Conservation (phyloP, 257 asterid genomes). For the Orobanche coerulescens region DNA sequence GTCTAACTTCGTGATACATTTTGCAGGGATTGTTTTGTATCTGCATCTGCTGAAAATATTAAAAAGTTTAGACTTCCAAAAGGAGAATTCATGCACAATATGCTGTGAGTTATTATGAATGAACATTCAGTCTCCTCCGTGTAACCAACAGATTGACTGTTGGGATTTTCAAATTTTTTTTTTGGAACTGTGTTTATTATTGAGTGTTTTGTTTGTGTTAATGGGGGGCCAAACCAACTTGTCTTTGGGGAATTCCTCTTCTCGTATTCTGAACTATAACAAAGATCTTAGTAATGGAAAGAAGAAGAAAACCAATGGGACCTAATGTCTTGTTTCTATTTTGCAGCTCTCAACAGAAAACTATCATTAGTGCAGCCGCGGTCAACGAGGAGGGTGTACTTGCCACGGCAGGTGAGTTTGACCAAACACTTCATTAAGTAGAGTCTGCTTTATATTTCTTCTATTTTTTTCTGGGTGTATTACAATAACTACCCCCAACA, state of each 20-base stretch:
- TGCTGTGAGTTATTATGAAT: conserved; percentile 70
- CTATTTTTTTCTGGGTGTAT: neutral
- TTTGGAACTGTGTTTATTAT: neutral
- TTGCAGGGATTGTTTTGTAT: conserved; percentile 81
- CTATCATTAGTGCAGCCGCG: conserved; percentile 84
- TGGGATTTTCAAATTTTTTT: no score
- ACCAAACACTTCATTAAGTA: neutral
- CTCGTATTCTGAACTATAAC: neutral
- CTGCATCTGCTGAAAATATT: conserved; percentile 97
- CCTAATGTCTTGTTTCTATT: conserved; percentile 15
- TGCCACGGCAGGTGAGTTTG: conserved; percentile 76
- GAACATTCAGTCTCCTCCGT: conserved; percentile 2
- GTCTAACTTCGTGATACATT: conserved; percentile 19
- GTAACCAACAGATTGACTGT: neutral
- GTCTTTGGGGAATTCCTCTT: no score
- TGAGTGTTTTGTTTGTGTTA: neutral
- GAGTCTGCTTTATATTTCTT: neutral
- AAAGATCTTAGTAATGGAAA: neutral
- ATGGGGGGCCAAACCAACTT: neutral
- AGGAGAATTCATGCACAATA: conserved; percentile 97
- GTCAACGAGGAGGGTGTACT: conserved; percentile 85
- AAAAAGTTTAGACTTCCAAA: conserved; percentile 88
- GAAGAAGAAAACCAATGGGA: neutral
- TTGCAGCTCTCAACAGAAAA: conserved; percentile 89
- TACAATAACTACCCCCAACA: no score